These are phyloP conservation scores for Aspergillus latus DNA, from an alignment of 2,329 filamentous ascomycete species.

Conservation along the genomic window DNA sequence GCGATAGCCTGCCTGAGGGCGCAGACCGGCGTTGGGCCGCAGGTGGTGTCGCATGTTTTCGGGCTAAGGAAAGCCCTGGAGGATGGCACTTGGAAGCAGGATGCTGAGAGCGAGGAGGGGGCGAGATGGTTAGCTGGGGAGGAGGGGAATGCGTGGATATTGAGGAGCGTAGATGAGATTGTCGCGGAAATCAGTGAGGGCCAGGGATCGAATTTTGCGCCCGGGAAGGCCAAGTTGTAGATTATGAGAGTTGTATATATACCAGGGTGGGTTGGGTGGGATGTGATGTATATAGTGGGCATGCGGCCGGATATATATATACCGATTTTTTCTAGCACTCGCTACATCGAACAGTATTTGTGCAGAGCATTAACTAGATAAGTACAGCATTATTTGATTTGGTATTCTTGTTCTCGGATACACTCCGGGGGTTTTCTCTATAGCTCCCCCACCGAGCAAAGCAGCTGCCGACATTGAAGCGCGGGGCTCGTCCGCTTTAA, in stretches of 20 bases:
- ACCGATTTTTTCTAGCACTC: neutral
- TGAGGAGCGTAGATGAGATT: conserved; percentile 62
- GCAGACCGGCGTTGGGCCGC: conserved; percentile 78
- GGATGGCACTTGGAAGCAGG: conserved; percentile 59
- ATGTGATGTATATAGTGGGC: too few relatives aligned
- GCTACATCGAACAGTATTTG: too few relatives aligned
- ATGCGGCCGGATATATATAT: neutral
- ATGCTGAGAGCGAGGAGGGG: conserved; percentile 54
- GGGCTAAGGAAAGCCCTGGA: conserved; percentile 74
- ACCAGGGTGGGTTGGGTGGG: too few relatives aligned
- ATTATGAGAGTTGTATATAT: neutral
- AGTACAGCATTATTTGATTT: too few relatives aligned
- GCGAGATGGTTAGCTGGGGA: conserved; percentile 64
- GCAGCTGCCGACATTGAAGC: neutral
- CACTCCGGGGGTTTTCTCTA: neutral
- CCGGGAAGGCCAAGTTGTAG: conserved; percentile 42
- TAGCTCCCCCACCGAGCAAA: neutral
- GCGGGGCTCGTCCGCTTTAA: neutral
- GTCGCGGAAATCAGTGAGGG: conserved; percentile 52
- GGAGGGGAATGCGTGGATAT: conserved; percentile 64
- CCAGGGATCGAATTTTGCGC: conserved; percentile 57
- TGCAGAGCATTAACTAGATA: too few relatives aligned
- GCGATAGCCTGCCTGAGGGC: conserved; percentile 73
- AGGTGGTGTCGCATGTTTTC: conserved; percentile 79
- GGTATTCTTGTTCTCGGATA: neutral